phyloP scores from a whole-genome alignment of 1,139 yeast species.

The Saccharomycopsis phalli region DNA sequence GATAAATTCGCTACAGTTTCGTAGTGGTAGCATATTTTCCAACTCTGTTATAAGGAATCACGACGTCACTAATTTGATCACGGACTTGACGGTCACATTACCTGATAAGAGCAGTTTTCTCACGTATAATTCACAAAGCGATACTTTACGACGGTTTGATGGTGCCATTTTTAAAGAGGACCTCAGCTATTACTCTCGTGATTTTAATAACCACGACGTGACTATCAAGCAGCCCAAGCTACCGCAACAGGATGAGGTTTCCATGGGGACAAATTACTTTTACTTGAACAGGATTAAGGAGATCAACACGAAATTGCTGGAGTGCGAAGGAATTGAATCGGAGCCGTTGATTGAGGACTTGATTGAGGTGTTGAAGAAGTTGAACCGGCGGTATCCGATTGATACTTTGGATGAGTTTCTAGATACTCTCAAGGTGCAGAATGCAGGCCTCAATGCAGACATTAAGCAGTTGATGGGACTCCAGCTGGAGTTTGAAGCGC shows the following conservation, averaged over 20 bases:
- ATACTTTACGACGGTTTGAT: constrained; percentile 13
- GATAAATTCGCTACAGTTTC: constrained; percentile 10
- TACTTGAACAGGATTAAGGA: constrained; percentile 8
- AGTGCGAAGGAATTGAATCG: background rate
- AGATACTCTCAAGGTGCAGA: constrained; percentile 5
- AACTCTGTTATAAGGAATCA: constrained; percentile 16
- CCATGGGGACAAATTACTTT: constrained; percentile 12
- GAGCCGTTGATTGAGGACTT: constrained; percentile 7
- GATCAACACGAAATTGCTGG: constrained; percentile 5
- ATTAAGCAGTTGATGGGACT: constrained; percentile 8
- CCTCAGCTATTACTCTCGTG: constrained; percentile 6
- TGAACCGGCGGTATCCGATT: constrained; percentile 17
- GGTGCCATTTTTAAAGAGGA: constrained; percentile 10
- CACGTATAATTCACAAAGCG: constrained; percentile 5
- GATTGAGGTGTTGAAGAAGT: constrained; percentile 11
- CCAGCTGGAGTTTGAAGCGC: constrained; percentile 9
- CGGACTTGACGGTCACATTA: constrained; percentile 15
- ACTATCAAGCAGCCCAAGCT: constrained; percentile 12
- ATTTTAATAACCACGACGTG: constrained; percentile 12
- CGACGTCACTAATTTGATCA: constrained; percentile 18
- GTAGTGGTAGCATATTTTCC: constrained; percentile 13
- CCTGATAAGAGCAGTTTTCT: constrained; percentile 5
- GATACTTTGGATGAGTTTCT: constrained; percentile 12
- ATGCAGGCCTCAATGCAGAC: constrained; percentile 8
- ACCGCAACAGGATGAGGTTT: constrained; percentile 12